A percentile compares a stretch with the other conserved stretches of the same genome.
Evolutionary conservation across 345 rosid genomes (phyloP).

Genomic region (Populus simonii): DNA sequence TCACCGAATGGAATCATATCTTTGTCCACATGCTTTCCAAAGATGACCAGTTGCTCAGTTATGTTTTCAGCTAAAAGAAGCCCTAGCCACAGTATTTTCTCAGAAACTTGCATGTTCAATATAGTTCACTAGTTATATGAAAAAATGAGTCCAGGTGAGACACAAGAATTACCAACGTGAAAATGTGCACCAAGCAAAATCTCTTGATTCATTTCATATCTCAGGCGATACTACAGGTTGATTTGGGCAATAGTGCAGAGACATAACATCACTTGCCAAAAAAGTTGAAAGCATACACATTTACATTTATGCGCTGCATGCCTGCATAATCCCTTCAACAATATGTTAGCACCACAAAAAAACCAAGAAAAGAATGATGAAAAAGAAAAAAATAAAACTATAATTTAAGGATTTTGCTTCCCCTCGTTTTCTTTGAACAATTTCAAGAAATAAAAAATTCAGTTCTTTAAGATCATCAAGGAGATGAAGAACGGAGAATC

Average conservation of each 20-base stretch:
- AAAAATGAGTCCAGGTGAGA: not conserved
- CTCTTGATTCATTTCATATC: conserved; percentile 1
- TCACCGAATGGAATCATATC: conserved; percentile 9
- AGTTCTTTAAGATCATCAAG: conserved; percentile 18
- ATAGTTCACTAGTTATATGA: not conserved
- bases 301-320: conserved; percentile 21
- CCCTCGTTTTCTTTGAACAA: conserved; percentile 5
- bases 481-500: conserved; percentile 42
- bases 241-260: not conserved
- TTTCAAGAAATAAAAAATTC: not conserved
- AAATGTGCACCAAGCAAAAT: not conserved
- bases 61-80: not conserved
- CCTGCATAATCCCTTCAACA: conserved; percentile 10
- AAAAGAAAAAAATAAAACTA: not conserved
- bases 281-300: conserved; percentile 11
- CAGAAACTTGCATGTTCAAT: not conserved
- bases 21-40: not conserved
- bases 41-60: not conserved
- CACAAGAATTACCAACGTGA: not conserved
- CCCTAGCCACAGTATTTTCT: too few species aligned
- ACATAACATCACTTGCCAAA: not conserved
- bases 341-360: conserved; percentile 23
- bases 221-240: not conserved
- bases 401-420: not conserved
- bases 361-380: conserved; percentile 10